Conservation (phyloP, 192 early-diverging fungal species). For the Entomortierella lignicola region DNA sequence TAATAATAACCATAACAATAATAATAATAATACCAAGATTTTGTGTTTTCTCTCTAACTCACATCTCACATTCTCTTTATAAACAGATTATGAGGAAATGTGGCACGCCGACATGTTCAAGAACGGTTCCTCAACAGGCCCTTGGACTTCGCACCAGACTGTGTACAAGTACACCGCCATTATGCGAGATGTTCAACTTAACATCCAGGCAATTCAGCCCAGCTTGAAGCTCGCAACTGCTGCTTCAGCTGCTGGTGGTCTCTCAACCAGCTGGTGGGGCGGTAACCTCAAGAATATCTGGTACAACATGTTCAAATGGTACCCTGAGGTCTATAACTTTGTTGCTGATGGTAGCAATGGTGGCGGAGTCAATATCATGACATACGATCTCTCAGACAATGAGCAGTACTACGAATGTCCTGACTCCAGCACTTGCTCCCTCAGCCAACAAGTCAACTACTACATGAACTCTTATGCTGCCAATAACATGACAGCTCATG, state of each 20-base stretch:
- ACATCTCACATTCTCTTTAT: no score
- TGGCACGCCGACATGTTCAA: conserved; percentile 53
- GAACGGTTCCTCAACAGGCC: conserved; percentile 25
- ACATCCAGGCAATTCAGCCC: conserved; percentile 40
- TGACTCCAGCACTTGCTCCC: conserved; percentile 32
- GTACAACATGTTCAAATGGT: conserved; percentile 48
- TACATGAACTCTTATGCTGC: conserved; percentile 51
- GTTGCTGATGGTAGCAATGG: conserved; percentile 27
- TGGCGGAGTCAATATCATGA: conserved; percentile 54
- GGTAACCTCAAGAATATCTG: conserved; percentile 56
- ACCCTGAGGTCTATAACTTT: conserved; percentile 47
- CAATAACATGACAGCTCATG: conserved; percentile 41
- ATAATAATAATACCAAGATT: no score
- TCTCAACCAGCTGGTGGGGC: conserved; percentile 55
- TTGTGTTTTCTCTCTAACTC: no score
- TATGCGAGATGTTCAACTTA: conserved; percentile 43
- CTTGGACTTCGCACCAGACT: conserved; percentile 53
- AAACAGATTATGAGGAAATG: conserved; percentile 52
- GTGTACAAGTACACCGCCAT: conserved; percentile 50
- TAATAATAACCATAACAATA: no score
- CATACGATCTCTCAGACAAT: conserved; percentile 52
- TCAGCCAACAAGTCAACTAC: conserved; percentile 47
- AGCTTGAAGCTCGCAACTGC: conserved; percentile 33
- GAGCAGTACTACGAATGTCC: conserved; percentile 46
- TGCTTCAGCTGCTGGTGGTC: conserved; percentile 50